Base-by-base conservation (phyloP, 179 eudicot genomes). In the Pouteria campechiana region DNA sequence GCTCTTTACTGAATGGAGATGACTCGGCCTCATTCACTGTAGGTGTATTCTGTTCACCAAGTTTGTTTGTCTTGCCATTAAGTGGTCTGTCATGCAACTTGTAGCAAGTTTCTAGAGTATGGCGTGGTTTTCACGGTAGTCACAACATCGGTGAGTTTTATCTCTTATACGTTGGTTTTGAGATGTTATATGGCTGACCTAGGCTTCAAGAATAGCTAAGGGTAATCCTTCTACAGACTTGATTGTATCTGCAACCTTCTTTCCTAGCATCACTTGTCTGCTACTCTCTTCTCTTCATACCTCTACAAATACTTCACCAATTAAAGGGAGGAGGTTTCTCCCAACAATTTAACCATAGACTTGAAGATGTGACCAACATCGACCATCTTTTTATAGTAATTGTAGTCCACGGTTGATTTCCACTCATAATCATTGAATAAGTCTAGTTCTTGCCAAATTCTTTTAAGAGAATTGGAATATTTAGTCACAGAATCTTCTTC, bases 1-100 rank as follows among this genome's bases (percentile, higher is more conserved):
- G 27, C 27, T 40, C 41, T 37, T 37, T 37, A 37, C 41, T 37
- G 41, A 37, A 37, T 13, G 19, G 41, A 37, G 18, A 12, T 5
- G 41, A 12, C 17, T 37, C 17, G 27, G 25, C 3, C 8, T 40
- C 8, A 11, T 19, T 40, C 2, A 4, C 27, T 2, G 44, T 28
- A 40, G 19, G 8, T 40, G 27, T 21, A n/a, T n/a, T n/a, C n/a
- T n/a, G n/a, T n/a, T n/a, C n/a, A n/a, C n/a, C n/a, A n/a, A n/a
- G n/a, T n/a, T n/a, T n/a, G n/a, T n/a, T n/a, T 40, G 4, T 5
- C 3, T 28, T 20, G 19, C 4, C 41, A 2, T 4, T 37, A 14
- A 5, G 27, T 6, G 4, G 44, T 6, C 12, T 11, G 2, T 12
- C 44, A 13, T 40, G 44, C 12, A 40, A 2, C n/a, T 40, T 40